These are phyloP conservation scores for Pilaira anomala DNA, from an alignment of 192 early-diverging fungal genomes.

Conservation along the genomic window DNA sequence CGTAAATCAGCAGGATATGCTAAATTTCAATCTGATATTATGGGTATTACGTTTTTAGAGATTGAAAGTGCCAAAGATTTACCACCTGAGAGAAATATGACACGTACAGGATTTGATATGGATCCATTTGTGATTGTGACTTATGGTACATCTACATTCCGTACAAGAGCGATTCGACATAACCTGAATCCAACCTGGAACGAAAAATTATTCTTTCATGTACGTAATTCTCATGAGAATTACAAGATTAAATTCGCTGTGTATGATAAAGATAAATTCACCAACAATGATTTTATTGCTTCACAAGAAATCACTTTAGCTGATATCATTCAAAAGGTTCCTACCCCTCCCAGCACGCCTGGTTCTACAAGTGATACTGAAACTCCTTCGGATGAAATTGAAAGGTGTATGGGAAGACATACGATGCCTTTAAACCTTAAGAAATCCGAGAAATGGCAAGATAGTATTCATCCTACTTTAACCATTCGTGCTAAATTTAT, in stretches of 20 bases:
- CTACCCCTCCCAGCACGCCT: not conserved
- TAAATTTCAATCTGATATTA: conserved; percentile 25
- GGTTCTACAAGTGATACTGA: not conserved
- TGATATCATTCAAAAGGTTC: conserved; percentile 43
- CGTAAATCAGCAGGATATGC: conserved; percentile 12
- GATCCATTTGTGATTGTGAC: conserved; percentile 80
- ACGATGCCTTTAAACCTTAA: conserved; percentile 38
- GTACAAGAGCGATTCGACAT: conserved; percentile 63
- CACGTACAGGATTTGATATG: conserved; percentile 69
- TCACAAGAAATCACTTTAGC: conserved; percentile 41
- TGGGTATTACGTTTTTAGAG: conserved; percentile 53
- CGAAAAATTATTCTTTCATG: conserved; percentile 63
- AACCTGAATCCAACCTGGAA: conserved; percentile 73
- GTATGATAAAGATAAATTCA: conserved; percentile 74
- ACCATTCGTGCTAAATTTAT: conserved; percentile 61
- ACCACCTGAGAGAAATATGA: conserved; percentile 40
- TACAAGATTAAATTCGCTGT: conserved; percentile 56
- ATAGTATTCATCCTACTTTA: conserved; percentile 44
- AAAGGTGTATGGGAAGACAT: conserved; percentile 44
- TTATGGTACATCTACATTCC: conserved; percentile 65
- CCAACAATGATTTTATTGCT: conserved; percentile 65
- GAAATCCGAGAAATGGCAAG: conserved; percentile 36
- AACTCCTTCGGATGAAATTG: conserved; percentile 5
- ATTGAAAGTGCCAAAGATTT: conserved; percentile 46
- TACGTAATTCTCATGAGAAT: conserved; percentile 40